Percentiles rank a stretch among this genome's conserved stretches.
These are phyloP conservation scores for Malus hybrid DNA, from an alignment of 331 rosid species.

Conservation along the genomic window DNA sequence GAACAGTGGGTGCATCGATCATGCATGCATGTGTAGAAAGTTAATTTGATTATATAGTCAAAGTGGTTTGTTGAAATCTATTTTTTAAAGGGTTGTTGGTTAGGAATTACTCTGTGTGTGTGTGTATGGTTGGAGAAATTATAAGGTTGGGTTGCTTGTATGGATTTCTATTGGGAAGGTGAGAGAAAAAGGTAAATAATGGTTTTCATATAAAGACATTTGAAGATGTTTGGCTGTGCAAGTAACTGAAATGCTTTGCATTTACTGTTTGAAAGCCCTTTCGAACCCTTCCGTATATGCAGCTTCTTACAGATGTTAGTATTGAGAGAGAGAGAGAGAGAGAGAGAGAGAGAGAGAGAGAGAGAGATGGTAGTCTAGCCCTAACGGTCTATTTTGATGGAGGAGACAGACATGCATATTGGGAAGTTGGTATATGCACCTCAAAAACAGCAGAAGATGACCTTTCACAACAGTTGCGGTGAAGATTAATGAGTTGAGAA, in stretches of 20 bases:
- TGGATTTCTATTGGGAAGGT: slow-evolving; percentile 47
- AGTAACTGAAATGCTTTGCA: slow-evolving; percentile 35
- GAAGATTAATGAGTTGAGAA: background rate
- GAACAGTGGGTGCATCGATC: background rate
- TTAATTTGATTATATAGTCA: slow-evolving; percentile 36
- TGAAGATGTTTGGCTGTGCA: slow-evolving; percentile 39
- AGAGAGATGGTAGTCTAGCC: slow-evolving; percentile 8
- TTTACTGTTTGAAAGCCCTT: slow-evolving; percentile 52
- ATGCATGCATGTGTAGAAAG: background rate
- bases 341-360: background rate
- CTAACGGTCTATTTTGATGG: slow-evolving; percentile 33
- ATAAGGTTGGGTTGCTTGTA: slow-evolving; percentile 42
- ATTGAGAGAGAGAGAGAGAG: background rate
- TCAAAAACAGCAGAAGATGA: slow-evolving; percentile 9
- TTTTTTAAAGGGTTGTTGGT: background rate
- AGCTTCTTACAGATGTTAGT: slow-evolving; percentile 20
- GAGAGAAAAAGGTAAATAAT: slow-evolving; percentile 51
- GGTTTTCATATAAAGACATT: slow-evolving; percentile 58
- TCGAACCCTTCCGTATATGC: slow-evolving; percentile 37
- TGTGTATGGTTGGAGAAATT: slow-evolving; percentile 27
- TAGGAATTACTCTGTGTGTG: background rate
- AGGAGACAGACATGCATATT: background rate
- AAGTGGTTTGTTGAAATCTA: slow-evolving; percentile 38
- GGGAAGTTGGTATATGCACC: slow-evolving; percentile 11
- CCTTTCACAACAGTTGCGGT: slow-evolving; percentile 16